These are phyloP conservation scores for Camelina laxa DNA, from an alignment of 345 rosid genomes.

Conservation along the genomic window DNA sequence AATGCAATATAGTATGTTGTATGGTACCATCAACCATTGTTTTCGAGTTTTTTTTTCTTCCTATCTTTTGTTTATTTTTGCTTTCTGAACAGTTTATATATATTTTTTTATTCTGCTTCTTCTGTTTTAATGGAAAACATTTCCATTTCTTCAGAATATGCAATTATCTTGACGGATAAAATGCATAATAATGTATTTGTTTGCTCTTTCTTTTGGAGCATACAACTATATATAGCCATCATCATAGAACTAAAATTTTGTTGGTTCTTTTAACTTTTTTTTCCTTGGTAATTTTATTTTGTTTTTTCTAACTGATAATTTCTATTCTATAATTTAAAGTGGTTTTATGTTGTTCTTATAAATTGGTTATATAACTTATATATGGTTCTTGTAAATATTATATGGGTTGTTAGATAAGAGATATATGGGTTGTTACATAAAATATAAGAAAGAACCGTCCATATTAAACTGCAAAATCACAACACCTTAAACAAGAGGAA, in stretches of 20 bases:
- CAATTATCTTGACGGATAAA: constrained; percentile 31
- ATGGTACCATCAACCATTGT: constrained; percentile 41
- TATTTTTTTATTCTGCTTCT: constrained; percentile 18
- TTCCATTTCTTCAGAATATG: constrained; percentile 23
- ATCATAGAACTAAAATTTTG: background rate
- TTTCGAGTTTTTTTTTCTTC: constrained; percentile 30
- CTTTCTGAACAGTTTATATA: constrained; percentile 22
- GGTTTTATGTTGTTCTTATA: too few relatives aligned
- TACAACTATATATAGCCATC: background rate
- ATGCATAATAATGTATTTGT: constrained; percentile 22
- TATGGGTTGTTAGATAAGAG: too few relatives aligned
- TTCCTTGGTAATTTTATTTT: background rate
- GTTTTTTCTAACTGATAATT: too few relatives aligned
- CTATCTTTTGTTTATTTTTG: constrained; percentile 2
- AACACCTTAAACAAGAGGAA: too few relatives aligned
- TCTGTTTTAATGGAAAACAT: constrained; percentile 32
- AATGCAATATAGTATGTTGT: constrained; percentile 45
- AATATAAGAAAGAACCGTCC: too few relatives aligned
- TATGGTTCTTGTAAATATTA: too few relatives aligned
- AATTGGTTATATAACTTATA: too few relatives aligned
- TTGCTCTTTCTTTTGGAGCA: constrained; percentile 21
- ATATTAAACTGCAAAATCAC: too few relatives aligned
- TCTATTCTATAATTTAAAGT: too few relatives aligned
- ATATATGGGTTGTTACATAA: too few relatives aligned
- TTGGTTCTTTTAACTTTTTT: background rate